Percentiles rank a stretch among this genome's conserved stretches.
These are phyloP conservation scores for Verticillium dahliae DNA, from an alignment of 2,329 filamentous ascomycete species.

Conservation along the genomic window DNA sequence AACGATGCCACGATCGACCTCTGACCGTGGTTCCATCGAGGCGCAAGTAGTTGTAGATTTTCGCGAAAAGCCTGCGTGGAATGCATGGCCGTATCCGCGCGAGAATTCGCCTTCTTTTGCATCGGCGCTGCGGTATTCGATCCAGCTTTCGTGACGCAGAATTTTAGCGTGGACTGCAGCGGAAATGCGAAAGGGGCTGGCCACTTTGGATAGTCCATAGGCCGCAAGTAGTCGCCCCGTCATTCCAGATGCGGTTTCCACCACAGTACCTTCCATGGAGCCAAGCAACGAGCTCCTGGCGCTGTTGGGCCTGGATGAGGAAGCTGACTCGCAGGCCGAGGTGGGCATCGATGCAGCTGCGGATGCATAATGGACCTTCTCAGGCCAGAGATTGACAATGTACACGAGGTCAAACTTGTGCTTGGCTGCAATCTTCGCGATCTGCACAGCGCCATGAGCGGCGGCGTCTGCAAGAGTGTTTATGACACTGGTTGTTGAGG, in stretches of 20 bases:
- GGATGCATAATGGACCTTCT: conserved; percentile 12
- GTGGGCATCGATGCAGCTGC: not conserved
- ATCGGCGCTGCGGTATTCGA: conserved; percentile 41
- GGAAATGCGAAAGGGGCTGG: conserved; percentile 45
- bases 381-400: conserved; percentile 52
- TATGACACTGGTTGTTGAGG: conserved; percentile 3
- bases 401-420: conserved; percentile 55
- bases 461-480: conserved; percentile 8
- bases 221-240: conserved; percentile 48
- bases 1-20: conserved; percentile 44
- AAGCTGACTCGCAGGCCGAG: conserved; percentile 11
- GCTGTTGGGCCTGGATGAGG: conserved; percentile 3
- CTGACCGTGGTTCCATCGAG: conserved; percentile 16
- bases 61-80: conserved; percentile 32
- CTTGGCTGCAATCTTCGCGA: conserved; percentile 46
- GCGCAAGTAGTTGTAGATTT: not conserved
- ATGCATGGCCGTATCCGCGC: conserved; percentile 46
- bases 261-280: conserved; percentile 7
- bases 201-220: conserved; percentile 44
- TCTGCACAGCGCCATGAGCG: conserved; percentile 23
- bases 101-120: conserved; percentile 37
- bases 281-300: conserved; percentile 4
- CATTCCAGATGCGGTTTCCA: conserved; percentile 18
- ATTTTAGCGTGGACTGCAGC: conserved; percentile 42
- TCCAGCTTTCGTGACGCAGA: conserved; percentile 42